Base-by-base conservation (phyloP, 441 rosid genomes). In the Sinapis alba region DNA sequence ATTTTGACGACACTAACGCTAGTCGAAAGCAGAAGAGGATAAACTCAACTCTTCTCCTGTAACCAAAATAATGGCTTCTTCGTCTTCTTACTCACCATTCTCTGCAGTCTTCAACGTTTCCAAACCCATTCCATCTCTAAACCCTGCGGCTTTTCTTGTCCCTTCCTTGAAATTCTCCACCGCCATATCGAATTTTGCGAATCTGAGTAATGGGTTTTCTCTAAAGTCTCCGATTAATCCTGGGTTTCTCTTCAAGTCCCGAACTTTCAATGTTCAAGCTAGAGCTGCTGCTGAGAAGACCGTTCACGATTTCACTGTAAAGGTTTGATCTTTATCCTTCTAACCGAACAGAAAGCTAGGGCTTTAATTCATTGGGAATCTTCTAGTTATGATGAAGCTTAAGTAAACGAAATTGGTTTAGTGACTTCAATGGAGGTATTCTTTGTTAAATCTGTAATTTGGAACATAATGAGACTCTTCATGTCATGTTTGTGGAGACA, bases 221-320 rank as follows among this genome's bases (percentile, higher is more conserved):
- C 9, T 79, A 6, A 76, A 78, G 15, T 77, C 86, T n/a, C 83
- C 78, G 1, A 63, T 56, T 9, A 63, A 73, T 65, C 45, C 78
- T 78, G 84, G 86, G 66, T 79, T 81, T 75, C 65, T 67, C 70
- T 65, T 76, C 65, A 89, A 85, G 50, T 74, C 81, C 27, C 81
- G 78, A 9, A 60, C 80, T 77, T 84, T 81, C 21, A 82, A 78
- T 21, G 86, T 93, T 68, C 74, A 62, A 64, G 94, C 98, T 3
- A 82, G 87, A 80, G 91, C 98, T n/a, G 88, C 97, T 58, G 81
- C 97, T 0, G 97, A 85, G 83, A 95, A 90, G 81, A 79, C 85
- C 53, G 70, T 93, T 20, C 79, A 93, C 62, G 94, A 91, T 28
- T 95, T 80, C 86, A 86, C 95, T 26, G 97, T 91, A 13, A 95